phyloP scores from a whole-genome alignment of 169 alveolate genomes.

The Theileria orientalis region DNA sequence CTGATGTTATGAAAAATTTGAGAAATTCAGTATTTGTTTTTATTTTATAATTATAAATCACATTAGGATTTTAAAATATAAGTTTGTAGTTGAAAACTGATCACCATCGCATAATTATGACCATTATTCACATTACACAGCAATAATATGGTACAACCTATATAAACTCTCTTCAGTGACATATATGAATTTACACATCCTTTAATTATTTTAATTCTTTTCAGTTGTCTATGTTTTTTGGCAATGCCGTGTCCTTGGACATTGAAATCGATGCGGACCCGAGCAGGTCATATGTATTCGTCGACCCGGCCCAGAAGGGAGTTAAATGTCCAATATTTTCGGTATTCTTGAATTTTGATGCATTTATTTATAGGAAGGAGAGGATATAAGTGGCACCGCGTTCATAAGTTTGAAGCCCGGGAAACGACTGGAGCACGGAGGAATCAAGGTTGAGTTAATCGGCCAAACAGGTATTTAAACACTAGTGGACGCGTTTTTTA shows the following conservation, averaged over 20 bases:
- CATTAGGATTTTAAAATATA: too few relatives aligned
- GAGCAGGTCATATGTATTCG: slow-evolving; percentile 65
- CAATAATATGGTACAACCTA: background rate
- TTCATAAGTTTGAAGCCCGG: slow-evolving; percentile 87
- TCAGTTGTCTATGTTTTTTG: slow-evolving; percentile 77
- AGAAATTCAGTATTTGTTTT: too few relatives aligned
- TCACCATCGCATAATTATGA: background rate
- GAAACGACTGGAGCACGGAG: slow-evolving; percentile 95
- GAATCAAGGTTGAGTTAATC: slow-evolving; percentile 94
- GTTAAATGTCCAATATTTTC: slow-evolving; percentile 82
- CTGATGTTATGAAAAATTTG: too few relatives aligned
- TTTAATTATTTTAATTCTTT: background rate
- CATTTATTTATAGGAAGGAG: slow-evolving; percentile 76
- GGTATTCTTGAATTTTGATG: slow-evolving; percentile 12
- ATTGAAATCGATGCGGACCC: slow-evolving; percentile 72
- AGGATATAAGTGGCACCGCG: slow-evolving; percentile 90
- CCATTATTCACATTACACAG: background rate
- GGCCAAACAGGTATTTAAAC: slow-evolving; percentile 91
- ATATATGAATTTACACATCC: background rate
- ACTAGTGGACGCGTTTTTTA: slow-evolving; percentile 24
- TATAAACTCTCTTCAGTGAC: background rate
- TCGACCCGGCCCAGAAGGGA: slow-evolving; percentile 74
- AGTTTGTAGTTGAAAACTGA: background rate
- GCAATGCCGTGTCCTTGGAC: slow-evolving; percentile 73
- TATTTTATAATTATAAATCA: too few relatives aligned